Conservation (phyloP, 2,329 filamentous ascomycete genomes). For the Fulvia fulva region DNA sequence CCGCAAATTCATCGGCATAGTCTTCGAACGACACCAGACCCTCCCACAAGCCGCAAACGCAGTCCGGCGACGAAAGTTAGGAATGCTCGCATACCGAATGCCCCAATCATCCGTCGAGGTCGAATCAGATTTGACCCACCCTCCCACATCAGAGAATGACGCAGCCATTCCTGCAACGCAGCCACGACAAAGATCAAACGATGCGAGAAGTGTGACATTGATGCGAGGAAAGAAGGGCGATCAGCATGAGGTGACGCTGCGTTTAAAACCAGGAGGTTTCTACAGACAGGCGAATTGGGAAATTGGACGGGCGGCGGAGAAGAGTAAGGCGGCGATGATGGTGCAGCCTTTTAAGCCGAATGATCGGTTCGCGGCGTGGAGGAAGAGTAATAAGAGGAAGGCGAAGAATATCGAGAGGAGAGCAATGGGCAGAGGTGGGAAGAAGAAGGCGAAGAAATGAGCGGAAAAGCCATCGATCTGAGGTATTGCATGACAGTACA, state of each 20-base stretch:
- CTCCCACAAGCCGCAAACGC: conserved; percentile 74
- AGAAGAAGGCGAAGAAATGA: conserved; percentile 26
- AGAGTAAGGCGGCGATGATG: conserved; percentile 48
- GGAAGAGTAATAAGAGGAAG: conserved; percentile 52
- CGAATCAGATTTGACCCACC: conserved; percentile 13
- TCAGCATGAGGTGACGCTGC: conserved; percentile 34
- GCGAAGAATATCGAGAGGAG: conserved; percentile 52
- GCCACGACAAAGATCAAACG: conserved; percentile 20
- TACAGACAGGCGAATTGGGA: conserved; percentile 63
- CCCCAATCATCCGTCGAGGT: conserved; percentile 17
- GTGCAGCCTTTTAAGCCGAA: conserved; percentile 54
- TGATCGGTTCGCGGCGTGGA: conserved; percentile 63
- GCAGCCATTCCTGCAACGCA: conserved; percentile 19
- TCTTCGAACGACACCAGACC: conserved; percentile 74
- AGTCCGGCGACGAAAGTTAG: conserved; percentile 69
- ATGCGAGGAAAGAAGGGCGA: conserved; percentile 33
- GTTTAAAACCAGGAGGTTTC: conserved; percentile 56
- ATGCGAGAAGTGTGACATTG: conserved; percentile 18
- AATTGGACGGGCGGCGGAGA: conserved; percentile 62
- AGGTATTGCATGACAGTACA: background rate
- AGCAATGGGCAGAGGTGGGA: conserved; percentile 46
- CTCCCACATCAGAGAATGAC: conserved; percentile 12
- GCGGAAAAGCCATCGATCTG: background rate
- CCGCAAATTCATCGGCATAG: conserved; percentile 90
- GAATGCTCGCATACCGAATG: conserved; percentile 58